phyloP scores from a whole-genome alignment of 192 early-diverging fungal species.

The Thamnidium elegans region DNA sequence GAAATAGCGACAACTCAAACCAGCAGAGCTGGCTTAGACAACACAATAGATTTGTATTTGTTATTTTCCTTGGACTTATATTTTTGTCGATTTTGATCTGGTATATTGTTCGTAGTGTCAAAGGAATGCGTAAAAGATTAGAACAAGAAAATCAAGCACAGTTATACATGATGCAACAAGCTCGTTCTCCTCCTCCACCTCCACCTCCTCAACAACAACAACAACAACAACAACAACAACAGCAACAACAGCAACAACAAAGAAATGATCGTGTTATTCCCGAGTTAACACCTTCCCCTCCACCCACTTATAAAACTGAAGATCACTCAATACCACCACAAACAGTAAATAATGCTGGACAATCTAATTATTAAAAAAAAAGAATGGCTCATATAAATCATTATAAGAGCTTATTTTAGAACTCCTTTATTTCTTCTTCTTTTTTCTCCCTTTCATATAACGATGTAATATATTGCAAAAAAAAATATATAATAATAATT shows the following conservation, averaged over 20 bases:
- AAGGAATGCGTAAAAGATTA: slow-evolving; percentile 27
- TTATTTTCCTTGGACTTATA: slow-evolving; percentile 30
- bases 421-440: neutral
- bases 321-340: neutral
- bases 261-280: neutral
- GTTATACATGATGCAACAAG: slow-evolving; percentile 25
- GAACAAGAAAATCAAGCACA: slow-evolving; percentile 21
- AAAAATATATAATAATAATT: neutral
- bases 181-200: slow-evolving; percentile 1
- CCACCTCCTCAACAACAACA: neutral
- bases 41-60: slow-evolving; percentile 35
- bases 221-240: neutral
- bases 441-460: neutral
- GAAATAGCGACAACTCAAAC: neutral
- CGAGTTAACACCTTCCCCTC: neutral
- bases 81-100: slow-evolving; percentile 17
- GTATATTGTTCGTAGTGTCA: slow-evolving; percentile 25
- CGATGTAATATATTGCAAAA: neutral
- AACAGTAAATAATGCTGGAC: neutral
- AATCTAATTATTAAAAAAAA: neutral
- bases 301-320: slow-evolving; percentile 14
- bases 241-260: too few relatives aligned
- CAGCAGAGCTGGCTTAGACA: slow-evolving; percentile 32
- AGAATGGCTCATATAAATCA: neutral
- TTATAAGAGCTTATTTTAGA: neutral